Base-by-base conservation (phyloP, 2,329 filamentous ascomycete genomes). In the Penicillium paneum region DNA sequence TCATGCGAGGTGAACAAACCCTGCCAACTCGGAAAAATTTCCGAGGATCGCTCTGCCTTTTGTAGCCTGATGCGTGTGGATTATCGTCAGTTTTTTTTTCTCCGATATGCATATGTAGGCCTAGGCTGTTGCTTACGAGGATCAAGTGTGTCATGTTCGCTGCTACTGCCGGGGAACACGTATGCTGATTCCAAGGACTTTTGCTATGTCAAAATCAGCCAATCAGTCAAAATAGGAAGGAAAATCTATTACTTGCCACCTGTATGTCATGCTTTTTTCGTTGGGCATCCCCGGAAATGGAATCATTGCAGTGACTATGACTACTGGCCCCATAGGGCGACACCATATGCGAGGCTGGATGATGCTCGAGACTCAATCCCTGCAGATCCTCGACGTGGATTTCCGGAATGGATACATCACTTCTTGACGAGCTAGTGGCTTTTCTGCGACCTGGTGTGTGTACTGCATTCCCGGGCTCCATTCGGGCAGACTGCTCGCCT, bases 1-100 rank as follows among this genome's bases (percentile, higher is more conserved):
- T 5, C 3, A 21, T 28, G 13, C 12, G 5, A 13, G 26, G 11
- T 19, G 24, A 47, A n/a, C 24, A 15, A 56, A 65, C 64, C 49
- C 53, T 59, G 38, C 64, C 61, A 34, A 60, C 53, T 49, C 45
- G 55, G 34, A 65, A 66, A 50, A 61, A 63, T 31, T 19, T 49
- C 21, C 28, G 35, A 26, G 51, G 47, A 11, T 58, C 48, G 19
- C 15, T 39, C 31, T 57, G 58, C 43, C 41, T 50, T 13, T 59
- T 59, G 38, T 56, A 59, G 15, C 51, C 56, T 61, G 38, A 3
- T 28, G 5, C 3, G 17, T n/a, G 21, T 15, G 1, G 29, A 21
- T 10, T 17, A 36, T 28, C 28, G 38, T 19, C 8, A 40, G 24
- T 32, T 40, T 8, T 44, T 45, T 40, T 13, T 11, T 28, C 26